Evolutionary conservation across 106 monocot species (phyloP), one percentile per base, ranked within the genome.

Genomic region (Amphibolis antarctica): DNA sequence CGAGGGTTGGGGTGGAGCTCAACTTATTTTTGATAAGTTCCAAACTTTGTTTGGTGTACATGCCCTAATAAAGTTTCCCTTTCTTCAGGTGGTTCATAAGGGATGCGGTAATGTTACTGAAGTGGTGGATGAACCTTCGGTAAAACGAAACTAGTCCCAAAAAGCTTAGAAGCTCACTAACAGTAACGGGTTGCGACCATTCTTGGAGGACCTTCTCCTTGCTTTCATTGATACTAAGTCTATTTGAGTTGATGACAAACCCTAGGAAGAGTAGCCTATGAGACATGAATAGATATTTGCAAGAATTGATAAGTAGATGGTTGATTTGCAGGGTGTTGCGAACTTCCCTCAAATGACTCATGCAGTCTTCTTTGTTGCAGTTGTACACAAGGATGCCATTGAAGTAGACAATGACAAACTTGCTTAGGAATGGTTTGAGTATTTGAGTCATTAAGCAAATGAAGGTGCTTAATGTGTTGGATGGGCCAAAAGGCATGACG

Each of bases 401-500:
- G 21, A 66, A 66, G 53, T 66, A 66, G n/a, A 53, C 53, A 1
- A 53, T 53, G 1, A 66, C 30, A 31, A 52, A 66, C 14, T 3
- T 9, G 4, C 66, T 29, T n/a, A 53, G n/a, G 7, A 64, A 64
- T 0, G 66, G 66, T 26, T 20, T 17, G 3, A 66, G 24, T 42
- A 53, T 53, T 21, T 53, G 51, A 31, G 10, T 66, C 66, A 53
- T 66, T 19, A 66, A 20, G 10, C 50, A 3, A 52, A 31, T 53
- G 17, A 66, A 66, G 15, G 66, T 66, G 14, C 26, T 66, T 0
- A 49, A 10, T 2, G 66, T 46, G 42, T 66, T 66, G 49, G 65
- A 66, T 11, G 53, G 30, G 4, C 26, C 25, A 21, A 66, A 66
- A n/a, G 50, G 66, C 66, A 66, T 65, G 12, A 49, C 28, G 0